These are phyloP conservation scores for Arthrobotrys megalospora DNA, from an alignment of 2,329 filamentous ascomycete genomes.

Conservation along the genomic window DNA sequence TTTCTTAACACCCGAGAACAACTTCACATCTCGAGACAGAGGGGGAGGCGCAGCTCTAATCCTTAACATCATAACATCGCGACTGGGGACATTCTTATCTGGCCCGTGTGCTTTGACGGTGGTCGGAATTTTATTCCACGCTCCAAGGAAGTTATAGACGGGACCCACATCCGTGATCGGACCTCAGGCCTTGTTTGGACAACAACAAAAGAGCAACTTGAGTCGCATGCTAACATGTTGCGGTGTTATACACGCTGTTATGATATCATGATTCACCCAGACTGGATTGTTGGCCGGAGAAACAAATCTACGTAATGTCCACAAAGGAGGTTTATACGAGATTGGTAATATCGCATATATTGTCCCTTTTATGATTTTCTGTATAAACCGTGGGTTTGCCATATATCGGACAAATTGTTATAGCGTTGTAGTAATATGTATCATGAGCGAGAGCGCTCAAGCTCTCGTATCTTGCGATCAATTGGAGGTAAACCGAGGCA, in stretches of 20 bases:
- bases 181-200: conserved; percentile 8
- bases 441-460: background rate
- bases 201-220: conserved; percentile 7
- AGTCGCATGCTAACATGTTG: conserved; percentile 17
- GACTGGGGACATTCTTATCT: conserved; percentile 15
- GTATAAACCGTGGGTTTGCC: conserved; percentile 9
- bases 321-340: conserved; percentile 10
- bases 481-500: conserved; percentile 37
- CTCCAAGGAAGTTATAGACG: conserved; percentile 34
- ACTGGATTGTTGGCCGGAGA: background rate
- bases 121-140: conserved; percentile 35
- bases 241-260: conserved; percentile 8
- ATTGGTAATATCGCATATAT: conserved; percentile 20
- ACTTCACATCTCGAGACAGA: conserved; percentile 59
- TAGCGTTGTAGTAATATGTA: background rate
- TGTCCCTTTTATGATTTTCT: background rate
- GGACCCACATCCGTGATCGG: conserved; percentile 26
- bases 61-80: conserved; percentile 35
- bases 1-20: conserved; percentile 26
- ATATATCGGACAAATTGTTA: conserved; percentile 23
- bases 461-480: conserved; percentile 5
- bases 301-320: conserved; percentile 11
- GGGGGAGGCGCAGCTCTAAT: conserved; percentile 58
- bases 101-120: conserved; percentile 54
- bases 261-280: conserved; percentile 13